Conservation (phyloP, 2,329 filamentous ascomycete species). For the Claviceps quebecensis region DNA sequence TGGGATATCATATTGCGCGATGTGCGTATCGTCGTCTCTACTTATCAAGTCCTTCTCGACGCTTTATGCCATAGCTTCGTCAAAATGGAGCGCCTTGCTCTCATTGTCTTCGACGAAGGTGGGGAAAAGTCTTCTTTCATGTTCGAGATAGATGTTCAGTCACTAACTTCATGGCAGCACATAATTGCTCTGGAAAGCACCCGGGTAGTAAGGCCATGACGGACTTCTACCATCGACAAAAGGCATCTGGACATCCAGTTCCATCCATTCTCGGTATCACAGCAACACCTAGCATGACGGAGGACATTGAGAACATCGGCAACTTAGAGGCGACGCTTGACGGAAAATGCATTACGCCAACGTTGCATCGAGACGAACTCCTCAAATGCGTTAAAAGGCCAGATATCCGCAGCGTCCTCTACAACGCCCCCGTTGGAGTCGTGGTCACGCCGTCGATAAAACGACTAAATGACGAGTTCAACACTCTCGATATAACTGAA, state of each 20-base stretch:
- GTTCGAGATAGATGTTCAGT: neutral
- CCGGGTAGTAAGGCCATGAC: constrained; percentile 59
- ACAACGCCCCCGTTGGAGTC: constrained; percentile 8
- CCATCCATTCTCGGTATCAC: constrained; percentile 67
- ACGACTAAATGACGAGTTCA: constrained; percentile 27
- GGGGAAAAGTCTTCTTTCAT: constrained; percentile 6
- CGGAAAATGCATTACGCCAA: constrained; percentile 55
- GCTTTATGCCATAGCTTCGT: constrained; percentile 66
- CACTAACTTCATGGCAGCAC: constrained; percentile 36
- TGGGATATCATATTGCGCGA: constrained; percentile 56
- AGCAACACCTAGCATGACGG: constrained; percentile 60
- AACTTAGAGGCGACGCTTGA: constrained; percentile 56
- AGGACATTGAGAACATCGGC: constrained; percentile 39
- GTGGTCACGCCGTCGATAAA: constrained; percentile 24
- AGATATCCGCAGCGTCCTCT: constrained; percentile 27
- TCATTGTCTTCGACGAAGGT: constrained; percentile 81
- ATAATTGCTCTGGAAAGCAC: constrained; percentile 54
- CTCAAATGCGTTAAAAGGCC: constrained; percentile 56
- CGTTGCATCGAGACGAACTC: constrained; percentile 53
- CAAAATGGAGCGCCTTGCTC: constrained; percentile 42
- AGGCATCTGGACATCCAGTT: constrained; percentile 21
- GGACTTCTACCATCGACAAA: constrained; percentile 48
- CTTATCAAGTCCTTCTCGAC: constrained; percentile 60
- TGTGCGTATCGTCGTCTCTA: constrained; percentile 62
- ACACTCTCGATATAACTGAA: constrained; percentile 36